A percentile compares a stretch with the other conserved stretches of the same genome.
These are phyloP conservation scores for Leccinum obscurum DNA, from an alignment of 768 basidiomycete genomes.

Conservation along the genomic window DNA sequence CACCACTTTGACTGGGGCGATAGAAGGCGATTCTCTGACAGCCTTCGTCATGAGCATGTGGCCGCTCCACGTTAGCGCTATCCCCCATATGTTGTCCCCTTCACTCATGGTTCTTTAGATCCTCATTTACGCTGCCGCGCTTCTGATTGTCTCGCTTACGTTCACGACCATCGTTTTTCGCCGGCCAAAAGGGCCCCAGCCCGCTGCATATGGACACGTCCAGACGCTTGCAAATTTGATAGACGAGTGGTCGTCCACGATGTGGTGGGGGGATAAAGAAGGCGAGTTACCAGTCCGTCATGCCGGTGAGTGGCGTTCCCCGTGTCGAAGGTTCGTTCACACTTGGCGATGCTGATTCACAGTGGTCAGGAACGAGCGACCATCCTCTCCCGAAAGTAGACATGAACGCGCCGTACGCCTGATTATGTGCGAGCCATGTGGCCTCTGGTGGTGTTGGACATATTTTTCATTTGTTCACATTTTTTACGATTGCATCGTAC, in stretches of 20 bases:
- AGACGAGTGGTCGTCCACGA: slow-evolving; percentile 36
- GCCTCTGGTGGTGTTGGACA: not conserved
- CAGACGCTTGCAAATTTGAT: slow-evolving; percentile 37
- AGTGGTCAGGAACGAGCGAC: slow-evolving; percentile 26
- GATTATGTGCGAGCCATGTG: not conserved
- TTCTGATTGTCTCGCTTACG: slow-evolving; percentile 25
- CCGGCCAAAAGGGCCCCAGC: slow-evolving; percentile 28
- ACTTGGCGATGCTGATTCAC: not conserved
- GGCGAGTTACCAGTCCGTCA: slow-evolving; percentile 4
- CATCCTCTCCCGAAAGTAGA: slow-evolving; percentile 21
- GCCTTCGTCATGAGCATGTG: slow-evolving; percentile 28
- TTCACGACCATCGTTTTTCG: slow-evolving; percentile 14
- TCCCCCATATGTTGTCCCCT: not conserved
- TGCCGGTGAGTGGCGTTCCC: slow-evolving; percentile 22
- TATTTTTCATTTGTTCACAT: not conserved
- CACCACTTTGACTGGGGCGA: slow-evolving; percentile 19
- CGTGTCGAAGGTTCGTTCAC: not conserved
- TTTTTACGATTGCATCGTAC: not conserved
- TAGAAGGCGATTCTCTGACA: too few relatives aligned
- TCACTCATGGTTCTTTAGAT: slow-evolving; percentile 17
- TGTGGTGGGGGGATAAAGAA: slow-evolving; percentile 33
- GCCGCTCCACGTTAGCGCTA: slow-evolving; percentile 23
- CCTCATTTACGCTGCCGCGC: slow-evolving; percentile 23
- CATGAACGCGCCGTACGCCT: slow-evolving; percentile 5
- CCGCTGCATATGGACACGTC: slow-evolving; percentile 34